A percentile compares a stretch with the other conserved stretches of the same genome.
Evolutionary conservation across 1,284 basidiomycete species (phyloP).

Genomic region (Moniliophthora roreri): DNA sequence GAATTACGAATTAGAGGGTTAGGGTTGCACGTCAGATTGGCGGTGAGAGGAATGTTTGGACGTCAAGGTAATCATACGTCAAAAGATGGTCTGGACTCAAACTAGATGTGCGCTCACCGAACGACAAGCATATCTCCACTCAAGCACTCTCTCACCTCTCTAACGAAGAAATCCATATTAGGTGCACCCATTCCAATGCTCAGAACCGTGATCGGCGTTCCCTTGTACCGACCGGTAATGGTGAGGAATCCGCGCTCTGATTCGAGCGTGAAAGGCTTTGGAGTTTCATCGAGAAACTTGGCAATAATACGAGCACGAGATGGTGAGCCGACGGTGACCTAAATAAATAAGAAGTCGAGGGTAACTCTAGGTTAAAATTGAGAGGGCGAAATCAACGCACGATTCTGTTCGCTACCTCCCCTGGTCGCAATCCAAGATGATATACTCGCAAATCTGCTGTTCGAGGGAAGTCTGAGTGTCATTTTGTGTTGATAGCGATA

Average conservation of each 20-base stretch:
- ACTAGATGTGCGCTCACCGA: slow-evolving; percentile 44
- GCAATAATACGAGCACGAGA: slow-evolving; percentile 68
- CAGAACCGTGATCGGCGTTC: slow-evolving; percentile 69
- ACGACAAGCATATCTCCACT: slow-evolving; percentile 77
- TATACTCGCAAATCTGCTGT: slow-evolving; percentile 72
- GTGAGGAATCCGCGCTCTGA: slow-evolving; percentile 82
- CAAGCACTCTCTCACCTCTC: slow-evolving; percentile 78
- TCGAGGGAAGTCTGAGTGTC: slow-evolving; percentile 78
- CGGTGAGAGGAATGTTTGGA: background rate
- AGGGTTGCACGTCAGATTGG: no score
- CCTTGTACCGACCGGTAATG: slow-evolving; percentile 74
- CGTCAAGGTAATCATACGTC: background rate
- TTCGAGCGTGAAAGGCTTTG: slow-evolving; percentile 58
- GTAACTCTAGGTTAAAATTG: background rate
- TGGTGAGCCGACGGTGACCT: slow-evolving; percentile 79
- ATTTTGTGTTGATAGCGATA: no score
- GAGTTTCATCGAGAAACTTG: slow-evolving; percentile 55
- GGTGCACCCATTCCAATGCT: slow-evolving; percentile 84
- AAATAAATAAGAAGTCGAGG: background rate
- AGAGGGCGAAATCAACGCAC: slow-evolving; percentile 36
- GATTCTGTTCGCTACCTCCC: slow-evolving; percentile 82
- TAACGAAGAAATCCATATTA: slow-evolving; percentile 84
- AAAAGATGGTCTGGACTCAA: background rate
- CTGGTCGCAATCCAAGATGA: slow-evolving; percentile 72
- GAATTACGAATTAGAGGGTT: background rate